phyloP scores from a whole-genome alignment of 2,329 filamentous ascomycete genomes.

The Penicillium sp. region DNA sequence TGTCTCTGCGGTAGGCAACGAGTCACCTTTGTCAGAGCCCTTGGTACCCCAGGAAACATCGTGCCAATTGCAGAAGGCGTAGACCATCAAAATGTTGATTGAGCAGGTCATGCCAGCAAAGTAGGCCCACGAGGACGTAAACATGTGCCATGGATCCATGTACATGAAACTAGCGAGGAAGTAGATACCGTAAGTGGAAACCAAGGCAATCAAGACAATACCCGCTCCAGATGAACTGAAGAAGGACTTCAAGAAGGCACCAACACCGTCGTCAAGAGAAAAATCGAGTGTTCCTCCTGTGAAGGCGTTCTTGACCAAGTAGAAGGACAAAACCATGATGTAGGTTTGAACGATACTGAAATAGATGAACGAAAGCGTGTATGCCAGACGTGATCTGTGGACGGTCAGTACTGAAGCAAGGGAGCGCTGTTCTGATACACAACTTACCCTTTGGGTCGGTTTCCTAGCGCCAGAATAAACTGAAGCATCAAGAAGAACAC shows the following conservation, averaged over 20 bases:
- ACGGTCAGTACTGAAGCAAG: neutral
- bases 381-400: slow-evolving; percentile 68
- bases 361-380: slow-evolving; percentile 82
- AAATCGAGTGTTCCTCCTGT: slow-evolving; percentile 59
- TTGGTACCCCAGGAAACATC: slow-evolving; percentile 99
- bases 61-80: slow-evolving; percentile 99
- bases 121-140: slow-evolving; percentile 93
- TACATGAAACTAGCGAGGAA: slow-evolving; percentile 96
- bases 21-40: slow-evolving; percentile 90
- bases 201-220: slow-evolving; percentile 87
- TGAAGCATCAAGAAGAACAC: slow-evolving; percentile 87
- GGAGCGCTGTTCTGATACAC: neutral
- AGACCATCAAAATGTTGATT: slow-evolving; percentile 98
- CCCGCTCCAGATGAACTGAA: slow-evolving; percentile 75
- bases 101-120: slow-evolving; percentile 90
- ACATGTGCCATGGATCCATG: slow-evolving; percentile 98
- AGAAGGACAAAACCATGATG: slow-evolving; percentile 80
- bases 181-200: slow-evolving; percentile 93
- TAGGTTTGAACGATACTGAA: slow-evolving; percentile 88
- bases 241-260: slow-evolving; percentile 72
- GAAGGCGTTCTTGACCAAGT: slow-evolving; percentile 82
- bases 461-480: slow-evolving; percentile 92
- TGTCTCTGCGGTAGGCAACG: slow-evolving; percentile 81
- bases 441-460: slow-evolving; percentile 80
- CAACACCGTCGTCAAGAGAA: slow-evolving; percentile 60